phyloP scores from a whole-genome alignment of 202 grass and related monocot genomes.

The Musa balbisiana region DNA sequence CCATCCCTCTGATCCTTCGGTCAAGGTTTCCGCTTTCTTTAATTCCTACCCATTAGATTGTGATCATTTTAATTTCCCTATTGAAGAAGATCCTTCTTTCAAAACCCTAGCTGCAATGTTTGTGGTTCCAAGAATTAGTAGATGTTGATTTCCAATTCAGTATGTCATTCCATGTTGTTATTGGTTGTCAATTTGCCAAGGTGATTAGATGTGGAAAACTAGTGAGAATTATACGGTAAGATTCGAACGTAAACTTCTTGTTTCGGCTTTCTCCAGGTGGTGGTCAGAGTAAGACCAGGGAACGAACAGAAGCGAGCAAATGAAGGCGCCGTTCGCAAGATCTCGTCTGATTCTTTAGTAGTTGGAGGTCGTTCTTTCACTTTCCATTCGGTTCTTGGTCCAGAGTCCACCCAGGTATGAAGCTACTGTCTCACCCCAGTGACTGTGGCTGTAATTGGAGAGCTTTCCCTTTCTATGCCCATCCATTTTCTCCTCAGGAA shows the following conservation, averaged over 20 bases:
- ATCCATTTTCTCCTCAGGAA: slow-evolving; percentile 36
- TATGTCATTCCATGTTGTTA: too few species aligned
- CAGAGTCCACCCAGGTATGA: slow-evolving; percentile 55
- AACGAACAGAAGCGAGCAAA: slow-evolving; percentile 35
- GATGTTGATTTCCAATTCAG: too few species aligned
- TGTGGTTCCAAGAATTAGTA: too few species aligned
- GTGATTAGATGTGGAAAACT: too few species aligned
- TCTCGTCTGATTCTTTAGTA: slow-evolving; percentile 38
- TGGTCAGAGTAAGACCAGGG: slow-evolving; percentile 58
- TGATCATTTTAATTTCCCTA: too few species aligned
- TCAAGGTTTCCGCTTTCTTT: not conserved
- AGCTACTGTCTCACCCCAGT: not conserved
- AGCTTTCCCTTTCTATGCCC: slow-evolving; percentile 7
- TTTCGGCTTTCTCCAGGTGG: slow-evolving; percentile 33
- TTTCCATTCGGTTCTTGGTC: slow-evolving; percentile 66
- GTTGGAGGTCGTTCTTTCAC: slow-evolving; percentile 52
- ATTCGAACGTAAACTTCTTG: not conserved
- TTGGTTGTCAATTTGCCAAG: too few species aligned
- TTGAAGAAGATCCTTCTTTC: too few species aligned
- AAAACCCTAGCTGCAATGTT: too few species aligned
- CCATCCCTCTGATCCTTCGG: not conserved
- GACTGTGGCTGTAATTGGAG: not conserved
- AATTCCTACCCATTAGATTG: too few species aligned
- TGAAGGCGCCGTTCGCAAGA: slow-evolving; percentile 37
- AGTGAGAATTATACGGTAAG: not conserved